A percentile compares a stretch with the other conserved stretches of the same genome.
Evolutionary conservation across 2,329 filamentous ascomycete species (phyloP).

Genomic region (Dothidotthia symphoricarpi): DNA sequence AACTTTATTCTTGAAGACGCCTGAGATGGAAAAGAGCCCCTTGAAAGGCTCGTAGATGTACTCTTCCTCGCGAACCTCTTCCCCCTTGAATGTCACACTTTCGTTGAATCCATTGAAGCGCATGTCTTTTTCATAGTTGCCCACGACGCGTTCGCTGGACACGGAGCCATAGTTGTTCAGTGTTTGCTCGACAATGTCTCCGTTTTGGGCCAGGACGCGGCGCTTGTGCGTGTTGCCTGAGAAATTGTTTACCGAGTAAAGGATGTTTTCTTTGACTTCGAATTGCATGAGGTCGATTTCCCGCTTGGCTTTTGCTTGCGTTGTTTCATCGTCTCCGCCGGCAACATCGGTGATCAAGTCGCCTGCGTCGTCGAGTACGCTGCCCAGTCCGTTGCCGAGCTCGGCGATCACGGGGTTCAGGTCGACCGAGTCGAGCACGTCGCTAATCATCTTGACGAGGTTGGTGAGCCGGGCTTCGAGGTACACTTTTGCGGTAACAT

Average conservation of each 20-base stretch:
- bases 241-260: conserved; percentile 63
- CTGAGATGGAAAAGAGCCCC: conserved; percentile 47
- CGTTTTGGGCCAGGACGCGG: conserved; percentile 56
- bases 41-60: conserved; percentile 55
- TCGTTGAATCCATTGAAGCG: conserved; percentile 54
- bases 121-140: conserved; percentile 55
- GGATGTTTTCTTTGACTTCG: conserved; percentile 57
- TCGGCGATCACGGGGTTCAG: conserved; percentile 60
- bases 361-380: conserved; percentile 47
- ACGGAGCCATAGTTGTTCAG: conserved; percentile 56
- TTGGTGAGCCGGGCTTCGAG: conserved; percentile 62
- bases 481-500: conserved; percentile 58
- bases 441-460: conserved; percentile 58
- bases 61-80: conserved; percentile 52
- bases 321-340: conserved; percentile 11
- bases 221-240: conserved; percentile 55
- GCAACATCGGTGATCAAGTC: conserved; percentile 28
- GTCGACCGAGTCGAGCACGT: conserved; percentile 59
- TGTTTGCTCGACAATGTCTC: conserved; percentile 54
- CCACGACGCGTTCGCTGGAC: conserved; percentile 46
- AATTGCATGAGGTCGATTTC: conserved; percentile 41
- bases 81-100: conserved; percentile 42
- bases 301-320: conserved; percentile 24
- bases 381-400: conserved; percentile 51
- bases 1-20: conserved; percentile 51